Base-by-base conservation (phyloP, 371 early-diverging fungal genomes). In the Zychaea mexicana region DNA sequence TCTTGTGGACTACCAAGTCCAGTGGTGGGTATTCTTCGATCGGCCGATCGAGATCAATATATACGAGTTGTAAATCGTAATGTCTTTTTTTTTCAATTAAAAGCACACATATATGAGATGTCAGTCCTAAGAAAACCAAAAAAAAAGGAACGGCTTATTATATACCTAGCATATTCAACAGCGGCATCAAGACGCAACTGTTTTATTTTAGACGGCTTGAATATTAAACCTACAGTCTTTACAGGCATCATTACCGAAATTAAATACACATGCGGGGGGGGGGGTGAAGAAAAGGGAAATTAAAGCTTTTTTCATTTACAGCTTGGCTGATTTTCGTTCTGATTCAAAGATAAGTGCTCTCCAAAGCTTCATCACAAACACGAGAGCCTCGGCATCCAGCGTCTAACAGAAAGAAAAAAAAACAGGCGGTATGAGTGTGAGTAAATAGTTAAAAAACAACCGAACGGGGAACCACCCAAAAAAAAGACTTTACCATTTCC, bases 311-410 rank as follows among this genome's bases (percentile, higher is more conserved):
- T 45, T 45, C 10, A 1, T 55, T 59, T 52, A 65, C 53, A 65
- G 38, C 47, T 68, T 70, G 46, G 49, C 62, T 22, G 53, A 64
- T 49, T 72, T 79, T 63, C 90, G 79, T 71, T 95, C 95, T 2
- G 92, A 91, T 67, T 95, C 95, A 68, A 86, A 93, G 31, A 95
- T 91, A 27, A 95, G 74, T 79, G 90, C 89, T 61, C 94, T 81
- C 94, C 94, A 95, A 21, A 93, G 72, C 68, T 88, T 92, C 85
- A 88, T 85, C 10, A 93, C 94, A 78, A 95, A 89, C 30, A 88
- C 82, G 36, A 86, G 82, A 2, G 94, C 91, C 64, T 92, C 95
- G 32, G 91, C 90, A 69, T 92, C 95, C 63, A 94, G 70, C 13
- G 90, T 90, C 91, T 91, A 76, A n/a, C n/a, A n/a, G n/a, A n/a